Evolutionary conservation across 805 yeast species (phyloP).

Genomic region (Teunomyces lycoperdinae): DNA sequence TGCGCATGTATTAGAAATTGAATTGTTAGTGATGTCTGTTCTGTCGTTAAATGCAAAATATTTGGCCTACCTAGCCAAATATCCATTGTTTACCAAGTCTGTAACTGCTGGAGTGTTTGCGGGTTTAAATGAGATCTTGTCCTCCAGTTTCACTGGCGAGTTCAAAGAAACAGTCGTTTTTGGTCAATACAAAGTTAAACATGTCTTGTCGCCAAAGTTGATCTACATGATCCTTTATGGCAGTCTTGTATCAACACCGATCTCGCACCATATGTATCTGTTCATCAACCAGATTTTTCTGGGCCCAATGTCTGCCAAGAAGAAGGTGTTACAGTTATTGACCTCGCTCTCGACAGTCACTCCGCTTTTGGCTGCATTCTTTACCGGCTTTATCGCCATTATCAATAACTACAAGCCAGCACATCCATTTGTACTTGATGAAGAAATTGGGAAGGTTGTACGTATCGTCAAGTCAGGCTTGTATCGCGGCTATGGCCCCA

Average conservation of each 20-base stretch:
- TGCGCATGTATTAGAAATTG: background rate
- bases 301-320: slow-evolving; percentile 36
- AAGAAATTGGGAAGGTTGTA: slow-evolving; percentile 9
- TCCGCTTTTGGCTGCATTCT: slow-evolving; percentile 49
- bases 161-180: slow-evolving; percentile 19
- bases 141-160: slow-evolving; percentile 50
- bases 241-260: slow-evolving; percentile 52
- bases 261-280: slow-evolving; percentile 52
- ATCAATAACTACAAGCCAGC: slow-evolving; percentile 39
- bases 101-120: slow-evolving; percentile 55
- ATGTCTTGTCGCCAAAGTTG: slow-evolving; percentile 44
- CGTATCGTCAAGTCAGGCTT: slow-evolving; percentile 31
- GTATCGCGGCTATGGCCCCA: slow-evolving; percentile 41
- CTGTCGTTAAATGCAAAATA: slow-evolving; percentile 27
- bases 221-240: slow-evolving; percentile 58
- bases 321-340: slow-evolving; percentile 49
- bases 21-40: slow-evolving; percentile 6
- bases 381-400: slow-evolving; percentile 51
- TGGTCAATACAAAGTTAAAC: slow-evolving; percentile 26
- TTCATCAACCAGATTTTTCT: slow-evolving; percentile 37
- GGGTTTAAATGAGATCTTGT: slow-evolving; percentile 56
- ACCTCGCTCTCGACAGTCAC: slow-evolving; percentile 53
- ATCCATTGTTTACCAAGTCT: slow-evolving; percentile 60
- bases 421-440: slow-evolving; percentile 8
- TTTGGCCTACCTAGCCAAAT: slow-evolving; percentile 35